phyloP scores from a whole-genome alignment of 495 filamentous ascomycete genomes.

The Parathielavia appendiculata region DNA sequence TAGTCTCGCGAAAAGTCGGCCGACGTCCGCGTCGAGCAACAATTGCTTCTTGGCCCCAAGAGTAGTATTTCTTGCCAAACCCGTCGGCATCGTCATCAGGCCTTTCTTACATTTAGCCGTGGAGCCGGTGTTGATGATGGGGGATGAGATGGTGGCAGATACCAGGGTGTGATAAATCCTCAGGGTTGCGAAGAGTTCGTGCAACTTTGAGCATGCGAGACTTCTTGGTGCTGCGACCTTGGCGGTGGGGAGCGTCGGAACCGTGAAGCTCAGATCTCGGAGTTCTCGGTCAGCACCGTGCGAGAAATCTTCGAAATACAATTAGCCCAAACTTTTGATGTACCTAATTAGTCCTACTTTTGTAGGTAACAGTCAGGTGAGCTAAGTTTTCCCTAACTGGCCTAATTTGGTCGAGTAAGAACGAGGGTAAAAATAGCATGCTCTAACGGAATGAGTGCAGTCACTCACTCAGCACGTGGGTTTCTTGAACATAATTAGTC shows the following conservation, averaged over 20 bases:
- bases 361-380: no score
- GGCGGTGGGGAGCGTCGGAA: constrained; percentile 4
- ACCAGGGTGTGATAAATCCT: constrained; percentile 12
- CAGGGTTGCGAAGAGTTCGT: background rate
- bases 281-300: constrained; percentile 18
- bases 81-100: constrained; percentile 14
- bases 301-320: constrained; percentile 1
- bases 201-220: background rate
- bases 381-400: constrained; percentile 6
- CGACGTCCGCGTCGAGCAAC: constrained; percentile 1
- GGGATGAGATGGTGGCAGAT: background rate
- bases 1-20: background rate
- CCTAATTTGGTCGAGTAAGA: constrained; percentile 18
- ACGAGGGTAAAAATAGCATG: constrained; percentile 20
- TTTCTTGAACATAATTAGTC: constrained; percentile 29
- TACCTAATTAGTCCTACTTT: background rate
- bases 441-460: no score
- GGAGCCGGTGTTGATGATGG: constrained; percentile 3
- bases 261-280: constrained; percentile 15
- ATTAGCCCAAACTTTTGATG: constrained; percentile 15
- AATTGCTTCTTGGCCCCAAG: constrained; percentile 6
- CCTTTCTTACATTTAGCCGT: constrained; percentile 20
- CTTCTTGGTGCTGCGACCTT: background rate
- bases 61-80: background rate
- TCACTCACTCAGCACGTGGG: constrained; percentile 2